Percentiles rank a stretch among this genome's conserved stretches.
Conservation (phyloP, 2,329 filamentous ascomycete species). For the Gnomoniopsis sp. region DNA sequence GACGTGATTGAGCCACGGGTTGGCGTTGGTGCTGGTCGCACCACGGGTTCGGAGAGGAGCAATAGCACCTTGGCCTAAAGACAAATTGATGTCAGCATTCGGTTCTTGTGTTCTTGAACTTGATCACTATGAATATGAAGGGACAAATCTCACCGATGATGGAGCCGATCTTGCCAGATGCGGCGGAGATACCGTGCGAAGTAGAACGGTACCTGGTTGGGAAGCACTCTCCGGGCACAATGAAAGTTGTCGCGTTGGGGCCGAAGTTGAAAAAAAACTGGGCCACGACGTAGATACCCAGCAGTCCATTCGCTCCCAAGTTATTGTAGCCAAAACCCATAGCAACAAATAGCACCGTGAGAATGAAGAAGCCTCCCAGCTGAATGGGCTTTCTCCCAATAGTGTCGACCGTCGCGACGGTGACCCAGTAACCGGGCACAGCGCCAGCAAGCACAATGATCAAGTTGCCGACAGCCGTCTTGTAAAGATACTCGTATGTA, state of each 20-base stretch:
- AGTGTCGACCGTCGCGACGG: conserved; percentile 66
- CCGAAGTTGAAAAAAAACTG: conserved; percentile 61
- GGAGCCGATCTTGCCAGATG: conserved; percentile 47
- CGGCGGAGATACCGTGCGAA: conserved; percentile 55
- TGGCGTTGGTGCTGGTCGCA: conserved; percentile 35
- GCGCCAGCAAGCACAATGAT: conserved; percentile 76
- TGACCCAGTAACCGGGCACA: conserved; percentile 80
- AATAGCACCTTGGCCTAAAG: conserved; percentile 48
- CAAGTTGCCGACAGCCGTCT: conserved; percentile 74
- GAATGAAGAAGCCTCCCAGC: conserved; percentile 57
- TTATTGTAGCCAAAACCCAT: conserved; percentile 62
- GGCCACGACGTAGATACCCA: conserved; percentile 53
- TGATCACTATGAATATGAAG: neutral
- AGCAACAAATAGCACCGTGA: conserved; percentile 58
- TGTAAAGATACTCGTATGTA: conserved; percentile 64
- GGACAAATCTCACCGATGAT: conserved; percentile 37
- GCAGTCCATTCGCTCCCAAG: conserved; percentile 48
- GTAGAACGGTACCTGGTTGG: conserved; percentile 55
- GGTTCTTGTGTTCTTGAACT: neutral
- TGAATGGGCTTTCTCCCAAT: conserved; percentile 77
- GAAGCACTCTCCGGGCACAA: conserved; percentile 55
- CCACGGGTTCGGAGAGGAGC: conserved; percentile 47
- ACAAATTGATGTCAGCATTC: neutral
- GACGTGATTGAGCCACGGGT: conserved; percentile 73
- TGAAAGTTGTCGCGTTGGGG: conserved; percentile 55